Conservation (phyloP, 1,284 basidiomycete genomes). For the Microbotryomycetes sp. region DNA sequence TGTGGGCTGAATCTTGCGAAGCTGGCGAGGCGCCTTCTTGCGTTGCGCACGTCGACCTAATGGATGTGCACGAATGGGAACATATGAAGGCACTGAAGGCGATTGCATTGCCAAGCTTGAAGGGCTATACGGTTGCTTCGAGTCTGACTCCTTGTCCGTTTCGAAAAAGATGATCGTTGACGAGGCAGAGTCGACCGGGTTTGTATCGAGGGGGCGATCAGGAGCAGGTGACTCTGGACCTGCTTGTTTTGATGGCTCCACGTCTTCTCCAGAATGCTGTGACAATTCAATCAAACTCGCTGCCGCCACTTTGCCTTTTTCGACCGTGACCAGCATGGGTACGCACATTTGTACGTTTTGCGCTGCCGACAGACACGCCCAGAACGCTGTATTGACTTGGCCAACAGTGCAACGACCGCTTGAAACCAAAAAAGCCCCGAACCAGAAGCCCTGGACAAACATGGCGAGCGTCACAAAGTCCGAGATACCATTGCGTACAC, state of each 20-base stretch:
- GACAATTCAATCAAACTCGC: slow-evolving; percentile 50
- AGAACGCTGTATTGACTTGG: slow-evolving; percentile 89
- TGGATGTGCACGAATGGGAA: not conserved
- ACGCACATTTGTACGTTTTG: slow-evolving; percentile 79
- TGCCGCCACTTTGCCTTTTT: slow-evolving; percentile 81
- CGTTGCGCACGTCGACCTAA: not conserved
- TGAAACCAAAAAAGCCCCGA: slow-evolving; percentile 76
- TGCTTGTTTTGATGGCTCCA: no score
- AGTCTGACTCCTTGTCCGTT: not conserved
- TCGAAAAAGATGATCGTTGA: not conserved
- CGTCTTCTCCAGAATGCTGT: no score
- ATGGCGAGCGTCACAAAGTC: slow-evolving; percentile 80
- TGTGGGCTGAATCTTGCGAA: slow-evolving; percentile 36
- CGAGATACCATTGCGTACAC: slow-evolving; percentile 57
- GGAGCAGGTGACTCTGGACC: not conserved
- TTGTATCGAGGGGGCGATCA: not conserved
- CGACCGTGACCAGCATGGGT: slow-evolving; percentile 66
- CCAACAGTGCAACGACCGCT: slow-evolving; percentile 62
- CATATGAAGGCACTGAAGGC: not conserved
- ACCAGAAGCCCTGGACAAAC: slow-evolving; percentile 98
- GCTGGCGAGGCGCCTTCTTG: slow-evolving; percentile 10
- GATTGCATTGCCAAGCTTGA: not conserved
- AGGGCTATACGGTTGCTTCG: not conserved
- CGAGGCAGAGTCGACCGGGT: not conserved
- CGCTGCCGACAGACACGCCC: slow-evolving; percentile 86